Base-by-base conservation (phyloP, 2,329 filamentous ascomycete genomes). In the Xylariaceae sp. region DNA sequence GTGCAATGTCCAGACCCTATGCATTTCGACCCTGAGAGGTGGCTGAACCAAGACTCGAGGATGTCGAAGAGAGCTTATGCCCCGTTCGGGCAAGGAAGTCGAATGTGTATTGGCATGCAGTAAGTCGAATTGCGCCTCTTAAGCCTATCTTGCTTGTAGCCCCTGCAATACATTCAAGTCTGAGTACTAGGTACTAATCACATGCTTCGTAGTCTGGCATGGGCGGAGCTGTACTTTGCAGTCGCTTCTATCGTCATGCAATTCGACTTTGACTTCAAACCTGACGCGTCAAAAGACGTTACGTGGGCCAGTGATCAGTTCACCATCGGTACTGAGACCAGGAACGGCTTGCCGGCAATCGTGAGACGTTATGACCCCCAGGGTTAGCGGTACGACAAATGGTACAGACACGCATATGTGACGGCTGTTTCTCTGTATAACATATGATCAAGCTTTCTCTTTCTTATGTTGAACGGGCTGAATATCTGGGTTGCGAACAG, bases 61-160 rank as follows among this genome's bases (percentile, higher is more conserved):
- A 51, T 38, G 38, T 10, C 44, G 1, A 57, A 62, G 1, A 63
- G 57, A 45, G 52, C 49, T 1, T 63, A 45, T 42, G 58, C 60
- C 1, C 59, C 59, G 0, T 62, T 62, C 35, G 57, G 51, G 1
- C 43, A 53, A 19, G 62, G 58, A 4, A 50, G 58, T 11, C 42
- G 60, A 9, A 58, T 39, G 1, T 62, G 57, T 17, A 22, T 61
- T 14, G 62, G 62, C 11, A 62, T 64, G 59, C 47, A 64, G 59
- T 61, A 56, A 47, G 58, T 58, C n/a, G n/a, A 30, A n/a, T 15
- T 36, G 4, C 5, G 12, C 10, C 33, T 36, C 15, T 9, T 14
- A 10, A 4, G 22, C 22, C 22, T 7, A 27, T 27, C 22, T 27
- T 27, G 4, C 22, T 27, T 27, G 22, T 27, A 27, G 7, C 4